Conservation (phyloP, 2,329 filamentous ascomycete genomes). For the Tolypocladium inflatum region DNA sequence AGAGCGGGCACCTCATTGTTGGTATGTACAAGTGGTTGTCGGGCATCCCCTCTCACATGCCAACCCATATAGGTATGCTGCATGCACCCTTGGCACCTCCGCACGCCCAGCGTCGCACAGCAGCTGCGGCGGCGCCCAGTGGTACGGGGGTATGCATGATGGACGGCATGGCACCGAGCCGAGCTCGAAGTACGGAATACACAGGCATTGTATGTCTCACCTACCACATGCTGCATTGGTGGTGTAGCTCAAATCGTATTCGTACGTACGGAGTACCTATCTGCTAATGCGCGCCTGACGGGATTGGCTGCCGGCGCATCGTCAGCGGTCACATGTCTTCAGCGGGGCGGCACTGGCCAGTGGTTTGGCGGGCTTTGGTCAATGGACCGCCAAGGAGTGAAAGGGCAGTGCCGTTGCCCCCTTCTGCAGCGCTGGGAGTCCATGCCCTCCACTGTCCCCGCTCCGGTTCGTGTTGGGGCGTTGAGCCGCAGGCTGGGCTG, state of each 20-base stretch:
- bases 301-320: background rate
- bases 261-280: too few species aligned
- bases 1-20: background rate
- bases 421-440: background rate
- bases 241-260: too few species aligned
- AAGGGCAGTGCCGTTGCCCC: background rate
- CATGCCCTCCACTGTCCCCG: background rate
- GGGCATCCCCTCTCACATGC: background rate
- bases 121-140: background rate
- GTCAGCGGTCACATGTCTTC: background rate
- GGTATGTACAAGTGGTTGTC: background rate
- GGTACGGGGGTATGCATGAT: background rate
- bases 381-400: background rate
- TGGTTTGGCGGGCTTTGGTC: background rate
- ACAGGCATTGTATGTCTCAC: background rate
- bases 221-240: background rate
- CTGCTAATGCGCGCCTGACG: background rate
- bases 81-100: background rate
- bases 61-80: background rate
- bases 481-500: background rate
- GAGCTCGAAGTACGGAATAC: background rate
- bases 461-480: background rate
- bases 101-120: background rate
- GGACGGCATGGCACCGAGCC: background rate
- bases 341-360: background rate